Conservation (phyloP, 2,329 filamentous ascomycete genomes). For the Aspergillus hiratsukae region DNA sequence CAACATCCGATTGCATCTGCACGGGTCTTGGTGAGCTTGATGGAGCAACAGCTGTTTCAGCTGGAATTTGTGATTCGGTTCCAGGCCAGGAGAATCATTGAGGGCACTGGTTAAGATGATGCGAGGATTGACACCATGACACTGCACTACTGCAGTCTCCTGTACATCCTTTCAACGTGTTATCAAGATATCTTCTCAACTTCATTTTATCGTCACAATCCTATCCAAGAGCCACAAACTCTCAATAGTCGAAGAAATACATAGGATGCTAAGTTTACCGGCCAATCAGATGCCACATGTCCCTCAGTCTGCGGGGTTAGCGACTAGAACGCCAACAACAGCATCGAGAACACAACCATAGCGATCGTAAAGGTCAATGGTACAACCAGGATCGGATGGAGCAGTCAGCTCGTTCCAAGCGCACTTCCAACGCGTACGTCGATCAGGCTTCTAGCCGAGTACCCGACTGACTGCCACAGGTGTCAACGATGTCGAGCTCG, state of each 20-base stretch:
- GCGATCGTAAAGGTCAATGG: not conserved
- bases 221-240: no score
- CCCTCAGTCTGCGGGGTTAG: not conserved
- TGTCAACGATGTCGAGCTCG: slow-evolving; percentile 36
- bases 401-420: slow-evolving; percentile 11
- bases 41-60: not conserved
- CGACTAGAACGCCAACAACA: not conserved
- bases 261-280: not conserved
- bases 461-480: slow-evolving; percentile 17
- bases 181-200: not conserved
- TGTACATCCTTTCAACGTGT: no score
- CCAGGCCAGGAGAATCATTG: not conserved
- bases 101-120: not conserved
- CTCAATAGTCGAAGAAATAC: not conserved
- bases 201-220: not conserved
- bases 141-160: no score
- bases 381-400: slow-evolving; percentile 3
- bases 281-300: not conserved
- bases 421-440: slow-evolving; percentile 19
- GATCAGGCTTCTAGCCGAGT: not conserved
- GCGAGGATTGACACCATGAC: not conserved
- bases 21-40: not conserved
- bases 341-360: not conserved
- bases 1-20: not conserved
- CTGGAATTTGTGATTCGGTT: not conserved